Evolutionary conservation across 2,329 filamentous ascomycete genomes (phyloP).

Genomic region (Ophiosphaerella herpotricha): DNA sequence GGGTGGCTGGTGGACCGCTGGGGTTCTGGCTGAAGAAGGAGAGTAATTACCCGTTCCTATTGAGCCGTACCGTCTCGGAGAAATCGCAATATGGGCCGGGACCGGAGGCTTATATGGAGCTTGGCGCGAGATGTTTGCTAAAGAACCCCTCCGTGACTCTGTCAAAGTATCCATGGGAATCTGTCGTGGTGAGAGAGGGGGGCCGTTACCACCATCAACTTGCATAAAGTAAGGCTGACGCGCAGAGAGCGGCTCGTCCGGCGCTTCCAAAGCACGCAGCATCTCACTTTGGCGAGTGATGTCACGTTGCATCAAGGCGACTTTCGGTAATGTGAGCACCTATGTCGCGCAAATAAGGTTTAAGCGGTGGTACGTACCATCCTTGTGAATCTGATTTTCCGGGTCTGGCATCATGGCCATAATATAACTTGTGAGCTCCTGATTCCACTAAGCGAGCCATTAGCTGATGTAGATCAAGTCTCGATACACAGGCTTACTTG

Average conservation of each 20-base stretch:
- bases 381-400: conserved; percentile 78
- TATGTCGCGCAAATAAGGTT: conserved; percentile 26
- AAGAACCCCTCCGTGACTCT: conserved; percentile 73
- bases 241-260: conserved; percentile 67
- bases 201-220: conserved; percentile 54
- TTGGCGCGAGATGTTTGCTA: conserved; percentile 58
- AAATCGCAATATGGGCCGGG: conserved; percentile 79
- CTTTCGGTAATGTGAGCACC: conserved; percentile 41
- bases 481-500: conserved; percentile 55
- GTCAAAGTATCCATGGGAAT: conserved; percentile 69
- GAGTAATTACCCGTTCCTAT: conserved; percentile 73
- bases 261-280: conserved; percentile 60
- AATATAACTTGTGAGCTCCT: conserved; percentile 78
- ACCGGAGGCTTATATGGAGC: conserved; percentile 77
- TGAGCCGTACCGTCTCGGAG: conserved; percentile 83
- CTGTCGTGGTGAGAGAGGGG: conserved; percentile 86
- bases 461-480: conserved; percentile 27
- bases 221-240: conserved; percentile 56
- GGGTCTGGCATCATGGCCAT: conserved; percentile 73
- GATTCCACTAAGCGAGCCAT: conserved; percentile 67
- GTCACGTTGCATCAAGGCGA: conserved; percentile 62
- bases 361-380: conserved; percentile 64
- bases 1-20: conserved; percentile 64
- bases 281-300: conserved; percentile 65
- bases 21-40: conserved; percentile 74